These are phyloP conservation scores for Monosporascus cannonballus DNA, from an alignment of 2,329 filamentous ascomycete species.

Conservation along the genomic window DNA sequence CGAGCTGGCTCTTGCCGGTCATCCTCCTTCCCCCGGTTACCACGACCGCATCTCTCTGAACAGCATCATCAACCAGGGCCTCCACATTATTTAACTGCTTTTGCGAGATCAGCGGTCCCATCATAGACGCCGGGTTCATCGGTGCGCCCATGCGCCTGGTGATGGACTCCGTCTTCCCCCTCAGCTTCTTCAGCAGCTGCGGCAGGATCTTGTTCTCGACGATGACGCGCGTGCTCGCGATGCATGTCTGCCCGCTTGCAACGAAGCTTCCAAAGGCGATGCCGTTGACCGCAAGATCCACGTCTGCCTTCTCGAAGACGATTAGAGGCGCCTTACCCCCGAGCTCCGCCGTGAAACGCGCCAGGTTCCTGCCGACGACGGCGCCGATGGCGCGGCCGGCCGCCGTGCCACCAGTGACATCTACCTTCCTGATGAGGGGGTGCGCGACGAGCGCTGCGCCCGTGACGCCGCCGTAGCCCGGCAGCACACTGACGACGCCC, in stretches of 20 bases:
- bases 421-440: slow-evolving; percentile 55
- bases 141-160: slow-evolving; percentile 50
- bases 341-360: slow-evolving; percentile 65
- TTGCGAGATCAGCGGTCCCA: slow-evolving; percentile 58
- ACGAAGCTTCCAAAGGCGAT: slow-evolving; percentile 55
- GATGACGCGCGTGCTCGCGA: slow-evolving; percentile 69
- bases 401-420: slow-evolving; percentile 70
- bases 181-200: slow-evolving; percentile 58
- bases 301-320: slow-evolving; percentile 58
- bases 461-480: slow-evolving; percentile 46
- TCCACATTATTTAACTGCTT: slow-evolving; percentile 62
- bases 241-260: slow-evolving; percentile 53
- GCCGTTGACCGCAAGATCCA: slow-evolving; percentile 63
- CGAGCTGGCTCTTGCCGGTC: slow-evolving; percentile 39
- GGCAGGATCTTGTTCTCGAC: slow-evolving; percentile 64
- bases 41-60: slow-evolving; percentile 38
- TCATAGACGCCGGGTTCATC: slow-evolving; percentile 49
- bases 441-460: slow-evolving; percentile 49
- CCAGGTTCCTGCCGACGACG: slow-evolving; percentile 59
- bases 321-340: slow-evolving; percentile 66
- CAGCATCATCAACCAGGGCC: slow-evolving; percentile 58
- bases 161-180: slow-evolving; percentile 54
- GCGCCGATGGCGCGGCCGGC: slow-evolving; percentile 63
- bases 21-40: slow-evolving; percentile 43
- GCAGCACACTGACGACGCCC: slow-evolving; percentile 60